A percentile compares a stretch with the other conserved stretches of the same genome.
phyloP scores from a whole-genome alignment of 176 grass and related monocot species.

The Alopecurus myosuroides region DNA sequence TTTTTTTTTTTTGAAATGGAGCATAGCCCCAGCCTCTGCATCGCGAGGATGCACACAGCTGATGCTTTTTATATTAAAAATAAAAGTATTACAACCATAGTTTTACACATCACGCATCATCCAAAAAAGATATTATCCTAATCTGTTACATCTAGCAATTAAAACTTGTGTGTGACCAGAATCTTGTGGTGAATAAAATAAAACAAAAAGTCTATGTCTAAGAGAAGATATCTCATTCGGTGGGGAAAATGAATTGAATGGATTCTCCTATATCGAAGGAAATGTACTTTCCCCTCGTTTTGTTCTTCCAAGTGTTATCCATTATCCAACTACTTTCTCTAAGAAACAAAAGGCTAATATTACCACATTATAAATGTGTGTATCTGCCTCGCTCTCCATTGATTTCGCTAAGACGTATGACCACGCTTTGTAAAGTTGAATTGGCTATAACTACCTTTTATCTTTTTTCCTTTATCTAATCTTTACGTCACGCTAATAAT shows the following conservation, averaged over 20 bases:
- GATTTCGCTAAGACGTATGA: not conserved
- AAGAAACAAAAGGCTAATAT: not conserved
- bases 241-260: not conserved
- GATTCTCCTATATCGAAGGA: not conserved
- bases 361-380: not conserved
- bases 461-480: not conserved
- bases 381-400: not conserved
- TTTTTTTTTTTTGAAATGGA: too few species aligned
- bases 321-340: not conserved
- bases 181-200: not conserved
- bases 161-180: not conserved
- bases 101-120: too few species aligned
- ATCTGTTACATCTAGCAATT: not conserved
- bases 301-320: not conserved
- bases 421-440: not conserved
- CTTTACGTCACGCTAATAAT: not conserved
- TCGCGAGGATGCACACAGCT: too few species aligned
- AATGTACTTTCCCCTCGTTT: not conserved
- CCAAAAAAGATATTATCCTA: too few species aligned
- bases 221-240: not conserved
- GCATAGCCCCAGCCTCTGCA: too few species aligned
- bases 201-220: not conserved
- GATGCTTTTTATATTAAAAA: too few species aligned
- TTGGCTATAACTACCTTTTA: not conserved
- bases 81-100: too few species aligned